Percentiles rank a stretch among this genome's conserved stretches.
Evolutionary conservation across 1,284 basidiomycete genomes (phyloP).

Genomic region (Coriolopsis trogii): DNA sequence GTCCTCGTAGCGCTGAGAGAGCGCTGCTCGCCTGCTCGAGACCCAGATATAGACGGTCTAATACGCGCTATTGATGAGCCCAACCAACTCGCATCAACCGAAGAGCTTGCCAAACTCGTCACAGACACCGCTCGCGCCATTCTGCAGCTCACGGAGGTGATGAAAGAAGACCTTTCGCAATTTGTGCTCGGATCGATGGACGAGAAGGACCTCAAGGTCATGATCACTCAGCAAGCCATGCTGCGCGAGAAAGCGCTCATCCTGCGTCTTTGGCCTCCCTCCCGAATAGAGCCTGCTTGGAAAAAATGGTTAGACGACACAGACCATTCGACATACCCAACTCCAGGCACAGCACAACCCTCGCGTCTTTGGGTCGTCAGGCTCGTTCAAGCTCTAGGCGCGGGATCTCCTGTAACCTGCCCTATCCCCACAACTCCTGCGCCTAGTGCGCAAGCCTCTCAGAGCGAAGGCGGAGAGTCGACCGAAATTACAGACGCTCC

Average conservation of each 20-base stretch:
- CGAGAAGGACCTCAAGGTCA: conserved; percentile 55
- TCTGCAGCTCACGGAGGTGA: conserved; percentile 53
- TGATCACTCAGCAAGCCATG: conserved; percentile 56
- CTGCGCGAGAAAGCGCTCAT: conserved; percentile 54
- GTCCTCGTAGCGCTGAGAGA: conserved; percentile 50
- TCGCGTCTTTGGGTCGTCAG: conserved; percentile 45
- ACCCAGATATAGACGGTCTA: conserved; percentile 52
- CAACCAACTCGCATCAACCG: conserved; percentile 21
- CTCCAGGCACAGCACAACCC: background rate
- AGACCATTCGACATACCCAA: conserved; percentile 17
- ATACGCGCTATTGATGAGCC: conserved; percentile 41
- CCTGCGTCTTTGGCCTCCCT: conserved; percentile 50
- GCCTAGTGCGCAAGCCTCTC: background rate
- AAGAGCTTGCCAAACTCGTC: conserved; percentile 43
- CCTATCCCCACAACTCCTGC: conserved; percentile 36
- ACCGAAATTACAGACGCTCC: conserved; percentile 11
- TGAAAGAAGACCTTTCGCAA: conserved; percentile 67
- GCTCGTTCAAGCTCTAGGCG: conserved; percentile 50
- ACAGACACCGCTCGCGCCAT: conserved; percentile 48
- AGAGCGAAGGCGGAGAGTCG: conserved; percentile 15
- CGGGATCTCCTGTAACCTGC: conserved; percentile 48
- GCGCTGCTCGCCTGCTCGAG: conserved; percentile 69
- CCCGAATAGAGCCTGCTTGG: conserved; percentile 41
- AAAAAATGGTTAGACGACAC: conserved; percentile 41
- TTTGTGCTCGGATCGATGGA: conserved; percentile 62